Evolutionary conservation across 306 rosid species (phyloP), one percentile per base, ranked within the genome.

Genomic region (Malus orientalis): DNA sequence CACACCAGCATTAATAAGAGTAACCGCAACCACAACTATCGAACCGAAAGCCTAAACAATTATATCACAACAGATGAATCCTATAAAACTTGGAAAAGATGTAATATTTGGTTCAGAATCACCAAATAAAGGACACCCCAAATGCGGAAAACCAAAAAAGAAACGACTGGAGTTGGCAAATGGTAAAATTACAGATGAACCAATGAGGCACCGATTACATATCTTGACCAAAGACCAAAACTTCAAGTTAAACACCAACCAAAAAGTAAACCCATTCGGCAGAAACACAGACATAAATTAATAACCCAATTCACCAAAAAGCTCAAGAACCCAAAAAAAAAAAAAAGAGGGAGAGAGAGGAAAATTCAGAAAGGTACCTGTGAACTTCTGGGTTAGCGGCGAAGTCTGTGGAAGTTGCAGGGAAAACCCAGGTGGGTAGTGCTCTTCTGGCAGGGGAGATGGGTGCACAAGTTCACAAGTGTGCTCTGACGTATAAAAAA

Each of bases 281-380:
- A 63, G 78, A 76, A 69, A 73, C 51, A 33, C 15, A 70, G 5
- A 20, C 1, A 23, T 16, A 25, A 25, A 25, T 25, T 25, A 25
- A 44, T 40, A 32, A 6, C 6, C 47, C 20, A 61, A 60, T 16
- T 25, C 75, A 61, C 27, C n/a, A 67, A n/a, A 71, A 54, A 11
- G 19, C 18, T 27, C 19, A 16, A 55, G 42, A 76, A 62, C n/a
- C n/a, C 30, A 40, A 30, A 36, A 15, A 51, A 23, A 23, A 23
- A 23, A 23, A 23, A 23, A 23, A 22, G 23, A 22, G 23, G 23
- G 23, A 22, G 18, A 38, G 47, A 66, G 54, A 12, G 27, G 38
- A 6, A 44, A 16, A 45, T 11, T 45, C 22, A 62, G 65, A 44
- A 74, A 12, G 30, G 45, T 5, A 86, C 92, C 88, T 84, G 67